phyloP scores from a whole-genome alignment of 2,329 filamentous ascomycete species.

The Didymellaceae sp. region DNA sequence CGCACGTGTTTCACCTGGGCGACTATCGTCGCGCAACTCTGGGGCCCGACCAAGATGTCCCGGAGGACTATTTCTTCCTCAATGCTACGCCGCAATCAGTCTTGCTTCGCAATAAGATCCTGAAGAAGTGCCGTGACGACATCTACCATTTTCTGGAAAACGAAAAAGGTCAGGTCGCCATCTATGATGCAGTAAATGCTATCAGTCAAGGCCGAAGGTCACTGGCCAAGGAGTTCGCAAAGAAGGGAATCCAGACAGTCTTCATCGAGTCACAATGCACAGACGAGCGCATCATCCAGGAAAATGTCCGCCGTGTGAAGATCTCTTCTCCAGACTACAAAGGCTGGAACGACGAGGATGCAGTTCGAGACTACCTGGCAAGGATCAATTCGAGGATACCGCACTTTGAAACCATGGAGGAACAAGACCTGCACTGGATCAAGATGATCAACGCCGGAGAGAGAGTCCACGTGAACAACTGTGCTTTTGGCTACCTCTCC shows the following conservation, averaged over 20 bases:
- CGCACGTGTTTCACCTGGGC: conserved; percentile 94
- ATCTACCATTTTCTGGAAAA: conserved; percentile 96
- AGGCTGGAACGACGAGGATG: conserved; percentile 90
- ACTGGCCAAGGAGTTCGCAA: conserved; percentile 94
- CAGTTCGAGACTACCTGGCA: conserved; percentile 87
- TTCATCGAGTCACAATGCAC: conserved; percentile 97
- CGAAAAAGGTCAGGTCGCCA: conserved; percentile 96
- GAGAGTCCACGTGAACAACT: conserved; percentile 93
- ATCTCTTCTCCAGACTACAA: conserved; percentile 97
- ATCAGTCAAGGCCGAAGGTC: conserved; percentile 80
- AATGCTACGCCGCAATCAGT: conserved; percentile 92
- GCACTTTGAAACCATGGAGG: conserved; percentile 95
- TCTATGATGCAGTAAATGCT: conserved; percentile 97
- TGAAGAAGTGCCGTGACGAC: conserved; percentile 96
- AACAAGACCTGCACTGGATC: conserved; percentile 93
- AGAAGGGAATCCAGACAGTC: conserved; percentile 92
- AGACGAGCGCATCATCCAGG: conserved; percentile 89
- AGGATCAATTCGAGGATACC: conserved; percentile 93
- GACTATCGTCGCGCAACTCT: conserved; percentile 95
- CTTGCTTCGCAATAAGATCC: conserved; percentile 93
- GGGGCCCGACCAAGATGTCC: conserved; percentile 81
- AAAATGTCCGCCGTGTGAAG: conserved; percentile 97
- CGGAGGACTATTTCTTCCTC: conserved; percentile 97
- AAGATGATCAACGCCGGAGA: conserved; percentile 99
- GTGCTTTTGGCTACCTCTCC: conserved; percentile 94